Conservation (phyloP, 2,329 filamentous ascomycete species). For the Bipolaris gigantea region DNA sequence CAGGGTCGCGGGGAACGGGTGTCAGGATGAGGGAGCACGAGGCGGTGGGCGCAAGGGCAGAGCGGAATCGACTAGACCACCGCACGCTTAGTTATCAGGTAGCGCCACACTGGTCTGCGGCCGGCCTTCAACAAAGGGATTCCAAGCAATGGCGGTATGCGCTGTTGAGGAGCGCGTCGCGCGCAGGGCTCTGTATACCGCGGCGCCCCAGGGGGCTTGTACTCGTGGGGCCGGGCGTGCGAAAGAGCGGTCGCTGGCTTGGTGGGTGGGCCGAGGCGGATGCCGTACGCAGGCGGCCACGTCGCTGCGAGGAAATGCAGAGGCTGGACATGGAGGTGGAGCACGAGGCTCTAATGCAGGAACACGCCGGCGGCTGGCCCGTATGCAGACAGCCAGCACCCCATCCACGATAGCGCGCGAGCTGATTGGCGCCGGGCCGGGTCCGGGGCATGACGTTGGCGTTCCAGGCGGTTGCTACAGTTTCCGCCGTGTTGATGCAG, state of each 20-base stretch:
- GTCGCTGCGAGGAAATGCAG: slow-evolving; percentile 27
- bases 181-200: background rate
- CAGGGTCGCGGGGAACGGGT: too few species aligned
- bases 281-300: slow-evolving; percentile 28
- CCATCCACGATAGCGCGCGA: slow-evolving; percentile 9
- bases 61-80: background rate
- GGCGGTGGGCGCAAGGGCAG: background rate
- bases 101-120: background rate
- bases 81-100: background rate
- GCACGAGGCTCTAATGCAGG: slow-evolving; percentile 26
- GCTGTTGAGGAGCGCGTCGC: slow-evolving; percentile 5
- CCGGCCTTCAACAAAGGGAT: background rate
- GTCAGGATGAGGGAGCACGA: too few species aligned
- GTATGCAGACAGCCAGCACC: slow-evolving; percentile 11
- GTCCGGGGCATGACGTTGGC: slow-evolving; percentile 27
- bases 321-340: slow-evolving; percentile 27
- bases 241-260: slow-evolving; percentile 15
- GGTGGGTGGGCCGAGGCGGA: slow-evolving; percentile 1
- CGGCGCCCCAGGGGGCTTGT: slow-evolving; percentile 1
- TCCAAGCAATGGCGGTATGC: slow-evolving; percentile 9
- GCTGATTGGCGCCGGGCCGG: slow-evolving; percentile 23
- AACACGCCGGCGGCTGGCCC: slow-evolving; percentile 15
- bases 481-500: slow-evolving; percentile 23
- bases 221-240: background rate
- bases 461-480: slow-evolving; percentile 21